Evolutionary conservation across 352 stramenopile species (phyloP).

Genomic region (Saprolegnia diclina): DNA sequence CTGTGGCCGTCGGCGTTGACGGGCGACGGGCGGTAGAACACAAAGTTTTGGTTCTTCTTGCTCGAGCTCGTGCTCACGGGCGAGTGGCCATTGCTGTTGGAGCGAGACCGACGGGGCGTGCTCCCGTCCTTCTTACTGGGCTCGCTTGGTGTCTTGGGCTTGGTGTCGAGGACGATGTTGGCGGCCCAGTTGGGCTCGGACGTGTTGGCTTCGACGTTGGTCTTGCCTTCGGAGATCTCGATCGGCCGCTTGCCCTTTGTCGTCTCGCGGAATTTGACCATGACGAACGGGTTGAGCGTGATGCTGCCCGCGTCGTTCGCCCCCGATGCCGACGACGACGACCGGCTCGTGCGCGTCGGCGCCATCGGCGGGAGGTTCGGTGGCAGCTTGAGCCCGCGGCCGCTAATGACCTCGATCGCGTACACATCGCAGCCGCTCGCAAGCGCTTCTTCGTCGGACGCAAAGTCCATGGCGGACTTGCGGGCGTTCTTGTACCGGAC

Average conservation of each 20-base stretch:
- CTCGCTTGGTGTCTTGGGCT: background rate
- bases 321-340: background rate
- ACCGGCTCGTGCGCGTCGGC: constrained; percentile 16
- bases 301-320: too few species aligned
- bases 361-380: constrained; percentile 9
- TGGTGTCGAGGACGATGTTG: constrained; percentile 5
- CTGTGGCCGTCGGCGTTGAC: constrained; percentile 4
- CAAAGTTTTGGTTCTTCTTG: constrained; percentile 14
- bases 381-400: constrained; percentile 5
- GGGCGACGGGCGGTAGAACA: constrained; percentile 23
- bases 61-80: background rate
- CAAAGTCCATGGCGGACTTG: constrained; percentile 15
- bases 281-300: constrained; percentile 25
- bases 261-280: constrained; percentile 22
- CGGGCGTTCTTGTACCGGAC: constrained; percentile 24
- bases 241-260: constrained; percentile 19
- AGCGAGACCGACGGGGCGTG: too few species aligned
- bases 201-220: constrained; percentile 23
- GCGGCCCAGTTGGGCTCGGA: constrained; percentile 21
- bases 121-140: background rate
- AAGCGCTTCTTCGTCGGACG: constrained; percentile 11
- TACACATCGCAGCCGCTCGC: constrained; percentile 26
- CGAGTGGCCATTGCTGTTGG: too few species aligned
- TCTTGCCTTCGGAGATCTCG: constrained; percentile 25
- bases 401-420: constrained; percentile 20